A percentile compares a stretch with the other conserved stretches of the same genome.
phyloP scores from a whole-genome alignment of 352 stramenopile genomes.

The Pythium insidiosum region DNA sequence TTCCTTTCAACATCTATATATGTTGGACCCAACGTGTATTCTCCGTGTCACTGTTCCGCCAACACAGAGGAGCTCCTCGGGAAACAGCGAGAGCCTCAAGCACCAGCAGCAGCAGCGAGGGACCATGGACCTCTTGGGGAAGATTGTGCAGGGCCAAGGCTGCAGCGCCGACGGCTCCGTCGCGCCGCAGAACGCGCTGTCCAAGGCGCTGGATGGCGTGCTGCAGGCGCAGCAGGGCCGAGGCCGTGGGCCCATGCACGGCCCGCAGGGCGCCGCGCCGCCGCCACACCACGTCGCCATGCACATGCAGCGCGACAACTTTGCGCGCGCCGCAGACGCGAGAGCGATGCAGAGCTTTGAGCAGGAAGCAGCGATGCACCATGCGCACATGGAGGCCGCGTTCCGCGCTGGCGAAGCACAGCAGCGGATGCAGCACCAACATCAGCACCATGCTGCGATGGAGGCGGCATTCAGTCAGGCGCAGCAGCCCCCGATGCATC shows the following conservation, averaged over 20 bases:
- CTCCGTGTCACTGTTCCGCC: background rate
- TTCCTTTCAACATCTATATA: slow-evolving; percentile 8
- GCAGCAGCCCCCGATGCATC: slow-evolving; percentile 28
- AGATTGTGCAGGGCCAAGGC: slow-evolving; percentile 76
- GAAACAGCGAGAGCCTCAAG: too few relatives aligned
- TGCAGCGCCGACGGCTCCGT: slow-evolving; percentile 79
- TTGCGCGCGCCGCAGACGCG: slow-evolving; percentile 33
- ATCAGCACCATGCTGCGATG: slow-evolving; percentile 32
- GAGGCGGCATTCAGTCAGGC: slow-evolving; percentile 49
- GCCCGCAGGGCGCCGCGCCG: slow-evolving; percentile 23
- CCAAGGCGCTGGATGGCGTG: slow-evolving; percentile 67
- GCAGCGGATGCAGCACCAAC: slow-evolving; percentile 27
- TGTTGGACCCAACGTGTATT: slow-evolving; percentile 10
- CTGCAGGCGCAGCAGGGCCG: slow-evolving; percentile 44
- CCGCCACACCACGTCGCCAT: slow-evolving; percentile 41
- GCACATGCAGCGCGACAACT: slow-evolving; percentile 70
- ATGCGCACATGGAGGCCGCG: slow-evolving; percentile 56
- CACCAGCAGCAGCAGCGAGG: too few relatives aligned
- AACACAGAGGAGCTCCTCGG: background rate
- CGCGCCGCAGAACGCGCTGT: slow-evolving; percentile 78
- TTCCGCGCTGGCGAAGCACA: slow-evolving; percentile 36
- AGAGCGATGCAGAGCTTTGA: slow-evolving; percentile 58
- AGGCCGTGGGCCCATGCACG: slow-evolving; percentile 15
- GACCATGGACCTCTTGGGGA: slow-evolving; percentile 76
- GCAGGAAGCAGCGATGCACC: slow-evolving; percentile 52